A percentile compares a stretch with the other conserved stretches of the same genome.
Conservation (phyloP, 2,329 filamentous ascomycete species). For the Xylaria digitata region DNA sequence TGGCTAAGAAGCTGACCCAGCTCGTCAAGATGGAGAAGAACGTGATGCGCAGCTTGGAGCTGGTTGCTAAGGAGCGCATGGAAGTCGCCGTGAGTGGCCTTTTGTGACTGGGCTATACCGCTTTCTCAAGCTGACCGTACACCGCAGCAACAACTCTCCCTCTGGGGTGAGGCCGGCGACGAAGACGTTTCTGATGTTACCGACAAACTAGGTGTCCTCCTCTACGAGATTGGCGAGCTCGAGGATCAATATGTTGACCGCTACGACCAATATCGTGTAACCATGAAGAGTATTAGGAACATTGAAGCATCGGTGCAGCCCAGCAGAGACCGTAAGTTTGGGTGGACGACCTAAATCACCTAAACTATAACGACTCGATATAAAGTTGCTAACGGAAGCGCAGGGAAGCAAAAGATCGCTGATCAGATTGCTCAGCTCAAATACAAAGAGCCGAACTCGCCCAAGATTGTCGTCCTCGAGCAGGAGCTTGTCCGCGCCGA, state of each 20-base stretch:
- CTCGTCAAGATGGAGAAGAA: slow-evolving; percentile 99
- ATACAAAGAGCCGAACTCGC: slow-evolving; percentile 99
- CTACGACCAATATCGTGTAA: slow-evolving; percentile 99
- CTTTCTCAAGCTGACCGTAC: slow-evolving; percentile 33
- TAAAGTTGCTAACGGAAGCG: slow-evolving; percentile 39
- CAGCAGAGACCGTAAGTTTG: slow-evolving; percentile 86
- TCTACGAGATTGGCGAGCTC: slow-evolving; percentile 98
- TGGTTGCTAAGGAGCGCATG: slow-evolving; percentile 95
- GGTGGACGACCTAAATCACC: slow-evolving; percentile 29
- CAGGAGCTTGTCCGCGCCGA: slow-evolving; percentile 98
- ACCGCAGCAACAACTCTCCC: slow-evolving; percentile 91
- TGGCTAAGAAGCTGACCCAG: slow-evolving; percentile 97
- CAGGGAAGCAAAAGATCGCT: slow-evolving; percentile 98
- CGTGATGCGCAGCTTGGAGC: slow-evolving; percentile 97
- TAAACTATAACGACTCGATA: neutral
- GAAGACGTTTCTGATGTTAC: slow-evolving; percentile 99
- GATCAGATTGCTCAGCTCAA: slow-evolving; percentile 99
- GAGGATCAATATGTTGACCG: slow-evolving; percentile 98
- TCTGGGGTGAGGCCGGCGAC: slow-evolving; percentile 96
- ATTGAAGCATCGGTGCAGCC: slow-evolving; percentile 99
- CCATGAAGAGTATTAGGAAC: slow-evolving; percentile 99
- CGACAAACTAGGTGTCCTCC: slow-evolving; percentile 96
- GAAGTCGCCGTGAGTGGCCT: slow-evolving; percentile 87
- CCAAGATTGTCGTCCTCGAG: slow-evolving; percentile 96
- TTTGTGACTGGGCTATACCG: neutral